Percentiles rank a stretch among this genome's conserved stretches.
These are phyloP conservation scores for Daldinia eschscholtzii DNA, from an alignment of 2,329 filamentous ascomycete species.

Conservation along the genomic window DNA sequence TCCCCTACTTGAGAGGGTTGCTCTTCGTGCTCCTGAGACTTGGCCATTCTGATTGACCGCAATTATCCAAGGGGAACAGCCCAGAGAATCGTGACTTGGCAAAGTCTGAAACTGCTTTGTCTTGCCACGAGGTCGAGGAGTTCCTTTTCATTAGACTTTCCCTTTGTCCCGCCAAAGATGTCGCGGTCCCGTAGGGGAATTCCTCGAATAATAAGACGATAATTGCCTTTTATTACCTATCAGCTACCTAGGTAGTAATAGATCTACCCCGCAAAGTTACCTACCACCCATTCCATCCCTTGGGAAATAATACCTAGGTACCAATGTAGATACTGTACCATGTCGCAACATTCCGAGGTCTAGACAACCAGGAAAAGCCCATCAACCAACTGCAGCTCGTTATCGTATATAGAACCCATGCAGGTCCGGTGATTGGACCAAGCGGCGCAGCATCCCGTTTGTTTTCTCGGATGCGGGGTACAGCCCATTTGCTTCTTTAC, in stretches of 20 bases:
- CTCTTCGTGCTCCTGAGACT: constrained; percentile 17
- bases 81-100: background rate
- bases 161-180: constrained; percentile 25
- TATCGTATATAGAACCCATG: constrained; percentile 29
- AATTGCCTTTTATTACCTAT: constrained; percentile 9
- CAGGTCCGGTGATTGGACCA: constrained; percentile 32
- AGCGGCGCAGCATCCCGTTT: constrained; percentile 32
- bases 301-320: background rate
- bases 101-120: constrained; percentile 18
- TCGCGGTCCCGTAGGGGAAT: background rate
- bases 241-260: constrained; percentile 6
- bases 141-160: constrained; percentile 8
- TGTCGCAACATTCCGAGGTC: constrained; percentile 24
- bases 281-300: constrained; percentile 15
- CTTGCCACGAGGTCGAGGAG: background rate
- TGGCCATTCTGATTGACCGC: constrained; percentile 29
- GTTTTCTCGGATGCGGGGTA: constrained; percentile 41
- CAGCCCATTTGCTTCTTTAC: constrained; percentile 17
- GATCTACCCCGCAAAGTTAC: constrained; percentile 39
- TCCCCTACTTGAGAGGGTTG: constrained; percentile 21
- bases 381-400: constrained; percentile 19
- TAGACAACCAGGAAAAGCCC: constrained; percentile 17
- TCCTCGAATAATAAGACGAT: background rate
- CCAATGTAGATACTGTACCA: constrained; percentile 9
- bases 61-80: background rate